Base-by-base conservation (phyloP, 352 stramenopile genomes). In the Globisporangium abappressorium region DNA sequence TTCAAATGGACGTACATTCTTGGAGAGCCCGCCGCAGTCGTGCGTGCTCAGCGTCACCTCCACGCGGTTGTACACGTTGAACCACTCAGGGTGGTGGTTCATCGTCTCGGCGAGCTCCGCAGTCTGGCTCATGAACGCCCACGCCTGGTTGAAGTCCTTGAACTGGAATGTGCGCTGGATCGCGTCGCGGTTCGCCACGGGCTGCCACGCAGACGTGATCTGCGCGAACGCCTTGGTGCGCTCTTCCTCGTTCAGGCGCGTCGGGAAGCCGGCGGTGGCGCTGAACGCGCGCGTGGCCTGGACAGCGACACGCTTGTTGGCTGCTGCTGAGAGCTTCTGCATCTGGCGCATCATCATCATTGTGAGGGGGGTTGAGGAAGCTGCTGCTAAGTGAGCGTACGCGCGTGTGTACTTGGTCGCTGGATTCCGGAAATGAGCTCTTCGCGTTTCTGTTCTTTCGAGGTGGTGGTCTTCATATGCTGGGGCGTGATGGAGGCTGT, bases 81-180 rank as follows among this genome's bases (percentile, higher is more conserved):
- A 98, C 97, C 97, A 99, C 85, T 99, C 97, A 1, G 97, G 97
- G 83, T 99, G 97, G 85, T 99, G 97, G 78, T 98, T 89, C 86
- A 98, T 90, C 62, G 94, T 76, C 75, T 97, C 87, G 3, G 89
- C 89, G 36, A 92, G 72, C 60, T 90, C 72, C 41, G 89, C 89
- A 22, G 78, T 76, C 55, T 82, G 75, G 56, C 62, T 88, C 87
- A 95, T 97, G 69, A 96, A 95, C 33, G 70, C 62, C 79, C 85
- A 97, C 2, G 89, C 88, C 62, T 89, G 62, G 59, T 80, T 88
- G 63, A 97, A 97, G 69, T 97, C 85, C 56, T 72, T 71, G 66
- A 97, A 97, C 66, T 85, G 68, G 76, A 96, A 97, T 61, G 65
- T 81, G 65, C 90, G 88, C 59, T 78, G 72, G 72, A 97, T 96